Conservation (phyloP, 2,329 filamentous ascomycete genomes). For the Daldinia sp. region DNA sequence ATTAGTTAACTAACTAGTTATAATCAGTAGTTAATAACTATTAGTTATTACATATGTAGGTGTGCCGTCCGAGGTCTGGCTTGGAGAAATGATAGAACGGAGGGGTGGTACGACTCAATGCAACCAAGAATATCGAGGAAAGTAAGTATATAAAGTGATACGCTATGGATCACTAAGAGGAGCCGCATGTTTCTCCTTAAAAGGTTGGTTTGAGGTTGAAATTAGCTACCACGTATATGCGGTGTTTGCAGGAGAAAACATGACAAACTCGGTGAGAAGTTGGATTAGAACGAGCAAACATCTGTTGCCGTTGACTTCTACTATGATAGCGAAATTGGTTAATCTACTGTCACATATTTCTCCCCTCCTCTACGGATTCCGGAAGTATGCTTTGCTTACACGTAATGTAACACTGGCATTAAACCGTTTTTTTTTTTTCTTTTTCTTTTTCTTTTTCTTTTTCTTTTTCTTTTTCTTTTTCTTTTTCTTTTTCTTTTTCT, state of each 20-base stretch:
- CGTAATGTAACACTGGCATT: constrained; percentile 3
- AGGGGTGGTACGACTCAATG: not conserved
- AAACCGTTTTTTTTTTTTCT: not conserved
- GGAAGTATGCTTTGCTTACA: constrained; percentile 3
- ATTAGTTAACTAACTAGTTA: too few species aligned
- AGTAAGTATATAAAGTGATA: not conserved
- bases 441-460: not conserved
- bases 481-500: not conserved
- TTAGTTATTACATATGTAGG: not conserved
- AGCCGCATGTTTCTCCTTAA: constrained; percentile 3
- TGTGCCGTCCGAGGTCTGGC: not conserved
- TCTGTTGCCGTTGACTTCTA: not conserved
- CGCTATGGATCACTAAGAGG: not conserved
- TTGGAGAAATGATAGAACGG: not conserved
- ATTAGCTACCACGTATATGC: constrained; percentile 4
- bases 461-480: not conserved
- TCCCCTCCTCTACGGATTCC: not conserved
- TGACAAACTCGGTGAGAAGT: not conserved
- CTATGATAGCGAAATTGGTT: not conserved
- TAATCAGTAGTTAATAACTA: too few species aligned
- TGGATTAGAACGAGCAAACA: not conserved
- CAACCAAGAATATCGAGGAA: not conserved
- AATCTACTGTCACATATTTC: not conserved
- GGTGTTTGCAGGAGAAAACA: constrained; percentile 1
- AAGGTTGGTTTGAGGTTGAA: not conserved